A percentile compares a stretch with the other conserved stretches of the same genome.
phyloP scores from a whole-genome alignment of 129 eudicot genomes.

The Ambrosia artemisiifolia region DNA sequence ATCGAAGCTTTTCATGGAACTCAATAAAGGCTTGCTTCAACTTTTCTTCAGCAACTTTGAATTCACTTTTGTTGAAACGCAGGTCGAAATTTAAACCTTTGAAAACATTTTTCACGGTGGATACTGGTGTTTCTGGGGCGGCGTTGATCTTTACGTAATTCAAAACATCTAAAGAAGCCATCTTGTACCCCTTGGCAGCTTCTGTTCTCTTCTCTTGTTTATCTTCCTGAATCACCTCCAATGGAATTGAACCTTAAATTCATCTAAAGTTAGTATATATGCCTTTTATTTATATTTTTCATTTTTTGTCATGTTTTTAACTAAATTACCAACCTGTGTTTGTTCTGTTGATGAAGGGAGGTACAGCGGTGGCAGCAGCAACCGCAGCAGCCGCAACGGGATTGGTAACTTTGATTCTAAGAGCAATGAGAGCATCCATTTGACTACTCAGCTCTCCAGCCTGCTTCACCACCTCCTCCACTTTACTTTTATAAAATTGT shows the following conservation, averaged over 20 bases:
- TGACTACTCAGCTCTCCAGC: slow-evolving; percentile 55
- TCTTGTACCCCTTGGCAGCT: slow-evolving; percentile 10
- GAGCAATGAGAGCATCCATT: slow-evolving; percentile 63
- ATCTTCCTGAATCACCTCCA: slow-evolving; percentile 44
- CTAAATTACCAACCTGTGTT: slow-evolving; percentile 24
- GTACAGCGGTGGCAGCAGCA: background rate
- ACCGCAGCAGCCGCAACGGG: background rate
- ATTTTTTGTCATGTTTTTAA: background rate
- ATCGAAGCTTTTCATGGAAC: slow-evolving; percentile 54
- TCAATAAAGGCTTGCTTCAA: slow-evolving; percentile 51
- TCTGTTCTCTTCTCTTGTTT: slow-evolving; percentile 1
- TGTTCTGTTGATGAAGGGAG: slow-evolving; percentile 24
- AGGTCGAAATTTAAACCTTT: slow-evolving; percentile 29
- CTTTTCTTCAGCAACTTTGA: slow-evolving; percentile 40
- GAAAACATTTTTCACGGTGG: slow-evolving; percentile 47
- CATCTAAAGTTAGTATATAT: slow-evolving; percentile 17
- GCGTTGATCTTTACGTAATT: slow-evolving; percentile 49
- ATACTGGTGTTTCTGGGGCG: slow-evolving; percentile 43
- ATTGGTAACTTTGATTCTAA: slow-evolving; percentile 37
- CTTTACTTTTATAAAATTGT: slow-evolving; percentile 45
- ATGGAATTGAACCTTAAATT: slow-evolving; percentile 19
- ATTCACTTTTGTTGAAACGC: slow-evolving; percentile 39
- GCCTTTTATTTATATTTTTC: background rate
- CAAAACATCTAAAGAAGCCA: slow-evolving; percentile 46
- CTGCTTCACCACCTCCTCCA: slow-evolving; percentile 47